phyloP scores from a whole-genome alignment of 169 alveolate genomes.

The Plasmodium ovale region DNA sequence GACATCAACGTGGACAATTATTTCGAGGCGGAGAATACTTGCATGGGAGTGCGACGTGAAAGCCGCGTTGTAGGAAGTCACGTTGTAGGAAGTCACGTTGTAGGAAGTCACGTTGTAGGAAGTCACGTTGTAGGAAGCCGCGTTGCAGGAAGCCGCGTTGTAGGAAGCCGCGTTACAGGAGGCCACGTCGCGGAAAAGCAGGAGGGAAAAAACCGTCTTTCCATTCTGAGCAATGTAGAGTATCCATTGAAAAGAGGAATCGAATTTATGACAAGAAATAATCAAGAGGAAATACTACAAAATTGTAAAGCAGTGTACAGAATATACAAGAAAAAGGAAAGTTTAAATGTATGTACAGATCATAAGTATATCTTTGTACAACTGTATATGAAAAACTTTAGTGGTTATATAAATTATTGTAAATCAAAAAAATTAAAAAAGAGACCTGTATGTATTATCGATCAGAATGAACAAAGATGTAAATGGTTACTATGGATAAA shows the following conservation, averaged over 20 bases:
- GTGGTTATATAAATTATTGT: slow-evolving; percentile 71
- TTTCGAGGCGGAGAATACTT: too few species aligned
- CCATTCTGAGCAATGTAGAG: not conserved
- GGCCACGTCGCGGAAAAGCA: not conserved
- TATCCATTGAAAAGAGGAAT: not conserved
- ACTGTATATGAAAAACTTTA: slow-evolving; percentile 37
- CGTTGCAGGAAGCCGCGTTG: not conserved
- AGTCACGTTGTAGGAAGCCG: not conserved
- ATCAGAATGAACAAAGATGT: slow-evolving; percentile 18
- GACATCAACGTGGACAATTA: not conserved
- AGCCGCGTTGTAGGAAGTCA: too few species aligned
- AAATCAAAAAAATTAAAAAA: slow-evolving; percentile 36
- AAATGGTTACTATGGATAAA: slow-evolving; percentile 75
- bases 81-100: not conserved
- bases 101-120: not conserved
- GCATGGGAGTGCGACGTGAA: not conserved
- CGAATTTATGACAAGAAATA: too few species aligned
- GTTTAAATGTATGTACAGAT: slow-evolving; percentile 44
- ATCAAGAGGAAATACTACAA: not conserved
- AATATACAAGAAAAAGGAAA: slow-evolving; percentile 4
- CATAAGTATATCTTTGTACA: slow-evolving; percentile 56
- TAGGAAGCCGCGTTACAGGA: not conserved
- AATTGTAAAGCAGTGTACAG: not conserved
- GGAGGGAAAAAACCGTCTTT: not conserved
- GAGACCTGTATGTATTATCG: slow-evolving; percentile 65